These are phyloP conservation scores for Pugionium dolabratum DNA, from an alignment of 345 rosid genomes.

Conservation along the genomic window DNA sequence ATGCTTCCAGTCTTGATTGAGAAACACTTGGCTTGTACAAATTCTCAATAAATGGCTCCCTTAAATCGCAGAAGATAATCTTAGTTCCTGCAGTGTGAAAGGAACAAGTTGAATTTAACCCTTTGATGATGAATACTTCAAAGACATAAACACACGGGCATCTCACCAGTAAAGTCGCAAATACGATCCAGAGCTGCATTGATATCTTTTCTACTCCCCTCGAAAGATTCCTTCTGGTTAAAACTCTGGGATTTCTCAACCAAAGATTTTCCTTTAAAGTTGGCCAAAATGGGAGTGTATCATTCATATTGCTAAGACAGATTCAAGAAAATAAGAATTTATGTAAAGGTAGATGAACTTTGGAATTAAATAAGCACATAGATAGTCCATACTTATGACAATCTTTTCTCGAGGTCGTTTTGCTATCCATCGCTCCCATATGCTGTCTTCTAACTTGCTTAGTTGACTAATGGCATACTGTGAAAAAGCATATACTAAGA, in stretches of 20 bases:
- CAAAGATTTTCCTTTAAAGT: constrained; percentile 51
- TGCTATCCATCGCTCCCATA: constrained; percentile 77
- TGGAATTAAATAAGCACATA: constrained; percentile 1
- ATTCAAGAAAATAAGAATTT: not conserved
- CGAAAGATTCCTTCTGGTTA: constrained; percentile 73
- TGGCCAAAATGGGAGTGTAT: constrained; percentile 20
- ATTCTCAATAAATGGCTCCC: constrained; percentile 81
- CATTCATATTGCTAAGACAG: constrained; percentile 5
- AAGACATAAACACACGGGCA: constrained; percentile 5
- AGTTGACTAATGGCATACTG: constrained; percentile 97
- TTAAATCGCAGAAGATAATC: constrained; percentile 85
- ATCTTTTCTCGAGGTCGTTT: constrained; percentile 64
- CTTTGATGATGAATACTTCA: not conserved
- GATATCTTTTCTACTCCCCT: constrained; percentile 84
- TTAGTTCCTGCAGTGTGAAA: constrained; percentile 70
- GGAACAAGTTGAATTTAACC: constrained; percentile 20
- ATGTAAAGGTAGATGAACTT: constrained; percentile 20
- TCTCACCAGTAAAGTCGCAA: constrained; percentile 83
- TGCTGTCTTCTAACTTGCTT: constrained; percentile 90
- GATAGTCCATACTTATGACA: constrained; percentile 57
- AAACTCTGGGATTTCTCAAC: constrained; percentile 70
- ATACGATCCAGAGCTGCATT: constrained; percentile 87
- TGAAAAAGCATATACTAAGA: constrained; percentile 33
- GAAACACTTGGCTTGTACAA: constrained; percentile 77
- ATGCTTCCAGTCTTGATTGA: constrained; percentile 74